Base-by-base conservation (phyloP, 2,329 filamentous ascomycete species). In the Fusarium sp. region DNA sequence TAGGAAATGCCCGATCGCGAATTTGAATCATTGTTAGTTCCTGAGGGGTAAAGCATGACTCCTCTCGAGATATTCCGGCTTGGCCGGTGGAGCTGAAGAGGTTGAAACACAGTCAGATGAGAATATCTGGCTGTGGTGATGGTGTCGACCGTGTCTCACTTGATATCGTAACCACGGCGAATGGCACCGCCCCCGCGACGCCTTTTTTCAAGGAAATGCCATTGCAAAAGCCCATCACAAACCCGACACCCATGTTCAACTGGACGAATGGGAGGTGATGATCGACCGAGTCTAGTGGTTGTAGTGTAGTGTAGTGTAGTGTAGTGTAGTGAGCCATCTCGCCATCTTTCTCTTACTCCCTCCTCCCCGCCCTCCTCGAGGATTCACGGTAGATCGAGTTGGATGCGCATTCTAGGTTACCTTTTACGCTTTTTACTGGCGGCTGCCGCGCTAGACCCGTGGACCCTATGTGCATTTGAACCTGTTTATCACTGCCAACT, bases 111-210 rank as follows among this genome's bases (percentile, higher is more conserved):
- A 76, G 74, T 76, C 74, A 76, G 72, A 76, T 76, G 74, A 71
- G 63, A 65, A 52, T 49, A 45, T 40, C 44, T 53, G 36, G 41
- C 28, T 56, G 26, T 67, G 57, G 60, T 66, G 69, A 67, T 75
- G 74, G 75, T 77, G 74, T 70, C 54, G 60, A 64, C 63, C 56
- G 42, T 75, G 75, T 77, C 75, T 77, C 71, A 75, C 69, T 47
- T 50, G 57, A 46, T 55, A 49, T 50, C 53, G 61, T 47, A 65
- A 47, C n/a, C 46, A 33, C 57, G 67, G 67, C 52, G 40, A 50
- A 34, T 37, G 47, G 36, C 38, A 52, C 60, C 63, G 62, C 47
- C 71, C 55, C 66, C 56, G 66, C 63, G 55, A 57, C 57, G 57
- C 46, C 49, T 16, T 45, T 57, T 57, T 42, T 42, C 42, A 46